These are phyloP conservation scores for Plasmodium gonderi DNA, from an alignment of 169 alveolate species.

Conservation along the genomic window DNA sequence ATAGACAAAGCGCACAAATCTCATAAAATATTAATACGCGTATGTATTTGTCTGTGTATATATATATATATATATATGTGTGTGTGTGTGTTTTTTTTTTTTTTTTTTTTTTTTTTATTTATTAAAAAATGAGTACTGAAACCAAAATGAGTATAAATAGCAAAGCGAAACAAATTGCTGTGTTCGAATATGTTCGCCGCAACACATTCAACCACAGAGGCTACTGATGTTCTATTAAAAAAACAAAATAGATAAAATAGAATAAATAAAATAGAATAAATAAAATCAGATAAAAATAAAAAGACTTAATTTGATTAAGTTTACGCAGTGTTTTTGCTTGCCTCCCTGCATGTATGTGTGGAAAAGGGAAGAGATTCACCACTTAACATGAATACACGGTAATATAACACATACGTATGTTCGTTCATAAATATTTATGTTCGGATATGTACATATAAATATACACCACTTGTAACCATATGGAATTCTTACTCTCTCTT, in stretches of 20 bases:
- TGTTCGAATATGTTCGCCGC: too few species aligned
- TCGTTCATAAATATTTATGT: too few species aligned
- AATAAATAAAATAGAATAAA: not conserved
- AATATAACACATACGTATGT: too few species aligned
- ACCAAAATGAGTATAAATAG: not conserved
- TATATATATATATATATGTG: too few species aligned
- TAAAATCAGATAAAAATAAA: not conserved
- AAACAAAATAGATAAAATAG: not conserved
- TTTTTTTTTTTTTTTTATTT: too few species aligned
- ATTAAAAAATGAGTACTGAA: not conserved
- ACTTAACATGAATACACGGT: too few species aligned
- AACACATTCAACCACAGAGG: not conserved
- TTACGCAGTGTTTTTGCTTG: too few species aligned
- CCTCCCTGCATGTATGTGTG: too few species aligned
- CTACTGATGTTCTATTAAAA: not conserved
- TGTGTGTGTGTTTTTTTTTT: too few species aligned
- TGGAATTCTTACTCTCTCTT: not conserved
- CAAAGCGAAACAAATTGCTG: not conserved
- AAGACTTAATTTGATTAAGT: not conserved
- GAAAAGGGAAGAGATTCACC: too few species aligned
- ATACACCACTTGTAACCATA: not conserved
- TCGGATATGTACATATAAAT: not conserved
- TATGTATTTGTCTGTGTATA: too few species aligned
- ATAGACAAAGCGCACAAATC: not conserved
- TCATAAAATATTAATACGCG: not conserved